These are phyloP conservation scores for Euphrasia confusa DNA, from an alignment of 257 asterid species.

Conservation along the genomic window DNA sequence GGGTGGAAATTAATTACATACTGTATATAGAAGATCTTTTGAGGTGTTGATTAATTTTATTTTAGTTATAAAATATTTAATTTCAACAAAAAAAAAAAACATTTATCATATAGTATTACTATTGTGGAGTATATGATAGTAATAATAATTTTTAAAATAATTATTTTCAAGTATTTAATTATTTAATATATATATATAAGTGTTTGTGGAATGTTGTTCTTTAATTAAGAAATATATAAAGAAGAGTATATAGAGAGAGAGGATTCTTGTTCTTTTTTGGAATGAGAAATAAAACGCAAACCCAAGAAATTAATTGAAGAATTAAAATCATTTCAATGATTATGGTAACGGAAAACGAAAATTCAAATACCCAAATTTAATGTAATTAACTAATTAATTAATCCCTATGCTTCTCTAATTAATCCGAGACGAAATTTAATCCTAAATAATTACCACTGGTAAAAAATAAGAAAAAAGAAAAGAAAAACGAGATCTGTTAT, in stretches of 20 bases:
- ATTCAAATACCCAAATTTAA: not conserved
- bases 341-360: not conserved
- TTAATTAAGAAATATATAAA: no score
- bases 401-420: conserved; percentile 1
- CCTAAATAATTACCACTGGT: not conserved
- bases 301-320: not conserved
- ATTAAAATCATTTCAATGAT: conserved; percentile 11
- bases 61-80: no score
- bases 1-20: not conserved
- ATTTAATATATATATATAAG: no score
- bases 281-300: not conserved
- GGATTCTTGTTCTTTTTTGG: conserved; percentile 8
- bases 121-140: no score
- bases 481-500: conserved; percentile 5
- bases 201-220: no score
- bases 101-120: no score
- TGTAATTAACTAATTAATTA: not conserved
- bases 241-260: not conserved
- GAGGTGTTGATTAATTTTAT: not conserved
- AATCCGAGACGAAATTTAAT: not conserved
- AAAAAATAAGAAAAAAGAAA: not conserved
- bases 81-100: not conserved
- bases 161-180: no score
- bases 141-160: no score
- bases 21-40: no score